Evolutionary conservation across 169 alveolate genomes (phyloP).

Genomic region (Amoebophrya sp.): DNA sequence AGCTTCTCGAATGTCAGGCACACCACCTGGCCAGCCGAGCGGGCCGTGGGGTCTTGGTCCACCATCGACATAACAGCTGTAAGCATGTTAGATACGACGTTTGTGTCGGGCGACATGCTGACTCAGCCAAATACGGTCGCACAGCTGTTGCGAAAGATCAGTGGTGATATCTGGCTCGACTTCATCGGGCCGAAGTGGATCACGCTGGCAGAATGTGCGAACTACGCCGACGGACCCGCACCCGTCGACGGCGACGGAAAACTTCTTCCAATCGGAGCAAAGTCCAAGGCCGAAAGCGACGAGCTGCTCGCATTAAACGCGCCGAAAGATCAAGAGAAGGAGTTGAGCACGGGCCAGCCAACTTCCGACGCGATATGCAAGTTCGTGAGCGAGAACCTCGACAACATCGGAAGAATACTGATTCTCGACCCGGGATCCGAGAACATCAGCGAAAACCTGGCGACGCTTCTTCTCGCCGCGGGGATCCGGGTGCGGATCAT

Average conservation of each 20-base stretch:
- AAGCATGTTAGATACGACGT: neutral
- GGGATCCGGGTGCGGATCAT: neutral
- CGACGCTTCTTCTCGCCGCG: neutral
- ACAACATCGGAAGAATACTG: neutral
- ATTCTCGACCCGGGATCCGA: neutral
- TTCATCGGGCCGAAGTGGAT: neutral
- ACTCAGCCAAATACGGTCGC: neutral
- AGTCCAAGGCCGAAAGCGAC: too few species aligned
- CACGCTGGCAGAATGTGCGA: too few species aligned
- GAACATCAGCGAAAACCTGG: neutral
- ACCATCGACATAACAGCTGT: neutral
- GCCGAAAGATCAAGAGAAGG: neutral
- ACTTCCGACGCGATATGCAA: too few species aligned
- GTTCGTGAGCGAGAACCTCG: neutral
- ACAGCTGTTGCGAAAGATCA: neutral
- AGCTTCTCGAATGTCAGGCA: neutral
- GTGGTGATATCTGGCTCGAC: neutral
- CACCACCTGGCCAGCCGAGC: neutral
- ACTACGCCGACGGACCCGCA: too few species aligned
- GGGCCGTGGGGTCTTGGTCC: neutral
- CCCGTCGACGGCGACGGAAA: too few species aligned
- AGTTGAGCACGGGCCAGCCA: too few species aligned
- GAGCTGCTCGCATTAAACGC: too few species aligned
- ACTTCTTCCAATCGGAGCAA: too few species aligned
- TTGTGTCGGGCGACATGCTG: neutral